Evolutionary conservation across 75 land plant species (phyloP), one percentile per base, ranked within the genome.

Genomic region (Selaginella tamariscina): DNA sequence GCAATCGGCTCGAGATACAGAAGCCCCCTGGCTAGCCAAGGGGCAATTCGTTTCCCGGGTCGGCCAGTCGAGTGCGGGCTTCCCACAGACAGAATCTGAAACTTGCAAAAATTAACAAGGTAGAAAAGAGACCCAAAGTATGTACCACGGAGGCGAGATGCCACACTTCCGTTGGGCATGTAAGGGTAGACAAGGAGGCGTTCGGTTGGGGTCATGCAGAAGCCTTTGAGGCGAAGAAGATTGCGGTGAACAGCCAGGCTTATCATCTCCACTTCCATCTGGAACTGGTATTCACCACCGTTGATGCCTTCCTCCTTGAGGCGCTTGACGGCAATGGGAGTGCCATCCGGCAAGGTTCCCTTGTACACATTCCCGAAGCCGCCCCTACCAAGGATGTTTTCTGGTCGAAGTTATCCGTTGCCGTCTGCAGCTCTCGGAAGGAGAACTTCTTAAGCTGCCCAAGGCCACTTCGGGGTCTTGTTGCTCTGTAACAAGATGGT

Each of bases 111-210:
- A 24, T 18, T 26, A 2, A 33, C 5, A 24, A 0, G n/a, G 21
- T 18, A 11, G 8, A 1, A 44, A 39, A 0, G 29, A 27, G 26
- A 5, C 21, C 18, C 20, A 72, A 44, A 27, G 27, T 32, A 76
- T 0, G 30, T 70, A 89, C 94, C 94, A 78, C 80, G 84, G 24
- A 89, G 87, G 0, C 94, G 84, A 1, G 94, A 84, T 32, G 94
- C 89, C 23, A 89, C 94, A 72, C 90, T 89, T 28, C 94, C 94
- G 75, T 89, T 89, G 0, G 83, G 74, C 94, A 86, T 89, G 65
- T 82, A 86, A 0, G 89, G 94, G 57, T 86, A 89, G 54, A 89
- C 87, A 1, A 89, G 74, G 8, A 86, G 75, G 68, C 80, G 77
- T 49, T 89, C 94, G 27, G 73, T 72, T 54, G 81, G 21, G 1